Evolutionary conservation across 2,329 filamentous ascomycete species (phyloP), one percentile per base, ranked within the genome.

Genomic region (Juglanconis sp.): DNA sequence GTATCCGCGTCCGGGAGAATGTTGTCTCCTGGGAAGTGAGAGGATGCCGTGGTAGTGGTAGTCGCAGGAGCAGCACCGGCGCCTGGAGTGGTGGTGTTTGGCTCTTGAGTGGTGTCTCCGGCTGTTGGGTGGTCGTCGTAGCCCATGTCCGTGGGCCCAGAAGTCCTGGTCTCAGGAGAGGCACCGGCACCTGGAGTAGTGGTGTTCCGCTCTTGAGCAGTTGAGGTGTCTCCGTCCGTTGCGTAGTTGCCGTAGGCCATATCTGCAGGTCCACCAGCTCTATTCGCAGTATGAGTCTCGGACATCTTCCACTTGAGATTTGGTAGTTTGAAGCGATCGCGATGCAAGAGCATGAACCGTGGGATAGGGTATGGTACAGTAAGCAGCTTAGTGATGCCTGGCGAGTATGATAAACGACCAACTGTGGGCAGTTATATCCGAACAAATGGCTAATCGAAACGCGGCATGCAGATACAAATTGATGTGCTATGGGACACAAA

Each of bases 1-100:
- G 53, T 59, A 34, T 59, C 57, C 3, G 57, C 57, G 30, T 59
- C 57, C 13, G 57, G 51, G 3, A 54, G 36, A 35, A 59, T 32
- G 30, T 54, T 42, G 51, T 59, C 57, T 2, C 57, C 57, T 10
- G 48, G n/a, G 13, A 40, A 59, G 9, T 15, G 8, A 4, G 30
- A 3, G 48, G 31, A 34, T 15, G 48, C 4, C 4, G 48, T 11
- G 24, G 44, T 11, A n/a, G 44, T n/a, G 24, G 10, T n/a, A 7
- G 44, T 8, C 4, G 44, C 24, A 11, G 44, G 10, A 8, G n/a
- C 44, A 30, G 44, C n/a, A 30, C 15, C 11, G 5, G 44, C n/a
- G 24, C 24, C 24, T 24, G 24, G 24, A 24, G 24, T 24, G 24
- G 24, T 24, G 24, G 24, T 24, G 24, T 24, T 24, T 24, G 24